These are phyloP conservation scores for Globisporangium barbulae DNA, from an alignment of 352 stramenopile species.

Conservation along the genomic window DNA sequence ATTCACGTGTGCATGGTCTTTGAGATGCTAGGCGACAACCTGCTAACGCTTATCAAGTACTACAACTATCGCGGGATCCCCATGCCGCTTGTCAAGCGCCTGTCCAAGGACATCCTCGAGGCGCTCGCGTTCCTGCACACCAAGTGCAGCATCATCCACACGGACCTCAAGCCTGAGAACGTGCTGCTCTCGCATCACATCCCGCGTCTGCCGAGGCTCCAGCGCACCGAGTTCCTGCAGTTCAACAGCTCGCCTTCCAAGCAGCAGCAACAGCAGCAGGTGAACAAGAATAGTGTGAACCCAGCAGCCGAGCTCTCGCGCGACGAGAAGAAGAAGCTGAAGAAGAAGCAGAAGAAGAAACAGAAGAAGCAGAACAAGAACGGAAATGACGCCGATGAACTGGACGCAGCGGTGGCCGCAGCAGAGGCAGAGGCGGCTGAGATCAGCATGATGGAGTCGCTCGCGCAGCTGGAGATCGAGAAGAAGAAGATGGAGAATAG, in stretches of 20 bases:
- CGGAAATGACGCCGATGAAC: constrained; percentile 19
- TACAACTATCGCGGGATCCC: constrained; percentile 98
- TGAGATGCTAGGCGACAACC: constrained; percentile 98
- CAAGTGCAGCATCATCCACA: constrained; percentile 99
- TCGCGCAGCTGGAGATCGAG: constrained; percentile 9
- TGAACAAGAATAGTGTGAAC: neutral
- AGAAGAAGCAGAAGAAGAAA: constrained; percentile 94
- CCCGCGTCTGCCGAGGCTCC: constrained; percentile 62
- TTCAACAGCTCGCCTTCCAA: constrained; percentile 36
- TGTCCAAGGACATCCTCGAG: constrained; percentile 94
- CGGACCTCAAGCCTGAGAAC: constrained; percentile 99
- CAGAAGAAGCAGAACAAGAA: constrained; percentile 88
- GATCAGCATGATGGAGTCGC: constrained; percentile 3
- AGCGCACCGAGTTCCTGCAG: constrained; percentile 50
- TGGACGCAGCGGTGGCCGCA: constrained; percentile 5
- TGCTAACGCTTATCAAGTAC: constrained; percentile 98
- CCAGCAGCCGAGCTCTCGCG: constrained; percentile 36
- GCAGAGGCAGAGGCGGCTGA: neutral
- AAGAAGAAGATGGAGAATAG: neutral
- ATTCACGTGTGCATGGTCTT: constrained; percentile 99
- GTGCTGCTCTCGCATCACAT: constrained; percentile 90
- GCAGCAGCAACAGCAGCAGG: constrained; percentile 40
- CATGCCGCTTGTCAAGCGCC: constrained; percentile 92
- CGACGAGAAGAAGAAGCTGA: constrained; percentile 93
- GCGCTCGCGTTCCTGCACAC: constrained; percentile 97